Evolutionary conservation across 768 basidiomycete genomes (phyloP), one percentile per base, ranked within the genome.

Genomic region (Termitomyces sp.): DNA sequence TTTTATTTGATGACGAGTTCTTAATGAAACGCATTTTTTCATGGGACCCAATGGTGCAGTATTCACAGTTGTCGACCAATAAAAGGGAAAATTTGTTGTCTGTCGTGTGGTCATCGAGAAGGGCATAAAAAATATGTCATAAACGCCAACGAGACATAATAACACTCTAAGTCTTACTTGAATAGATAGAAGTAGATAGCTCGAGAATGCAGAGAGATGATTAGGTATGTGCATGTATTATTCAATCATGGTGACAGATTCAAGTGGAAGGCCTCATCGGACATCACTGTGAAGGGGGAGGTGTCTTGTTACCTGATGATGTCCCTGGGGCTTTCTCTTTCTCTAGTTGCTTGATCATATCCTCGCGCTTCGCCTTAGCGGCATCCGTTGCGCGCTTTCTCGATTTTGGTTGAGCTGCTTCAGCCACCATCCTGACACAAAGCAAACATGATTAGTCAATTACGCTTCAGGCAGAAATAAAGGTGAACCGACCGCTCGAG

Each of bases 361-460:
- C 70, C 66, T 82, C 71, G 52, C 72, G 65, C 67, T 73, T 75
- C 7, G 70, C 73, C 62, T 76, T 77, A 24, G 71, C 71, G 13
- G 69, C 65, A 57, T 64, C 66, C 13, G 68, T 72, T 18, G 69
- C 62, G 9, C 63, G 56, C 55, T 84, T 84, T 69, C 85, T 90
- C 31, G 78, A 74, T 73, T 87, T 91, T 24, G 87, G 84, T 47
- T 83, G 72, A 3, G 91, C 91, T 6, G 91, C 92, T 69, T 92
- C 90, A 3, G 92, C 90, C 5, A 94, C 91, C 81, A 93, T 89
- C 58, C 90, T 92, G 64, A 28, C n/a, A 55, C 49, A 31, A 48
- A 28, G 37, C 41, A 55, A 33, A 50, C 53, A 28, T 33, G 46
- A 33, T 45, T 33, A n/a, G 34, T 37, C 3, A 58, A 48, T 55